These are phyloP conservation scores for Gentiana macrophylla DNA, from an alignment of 257 asterid genomes.

Conservation along the genomic window DNA sequence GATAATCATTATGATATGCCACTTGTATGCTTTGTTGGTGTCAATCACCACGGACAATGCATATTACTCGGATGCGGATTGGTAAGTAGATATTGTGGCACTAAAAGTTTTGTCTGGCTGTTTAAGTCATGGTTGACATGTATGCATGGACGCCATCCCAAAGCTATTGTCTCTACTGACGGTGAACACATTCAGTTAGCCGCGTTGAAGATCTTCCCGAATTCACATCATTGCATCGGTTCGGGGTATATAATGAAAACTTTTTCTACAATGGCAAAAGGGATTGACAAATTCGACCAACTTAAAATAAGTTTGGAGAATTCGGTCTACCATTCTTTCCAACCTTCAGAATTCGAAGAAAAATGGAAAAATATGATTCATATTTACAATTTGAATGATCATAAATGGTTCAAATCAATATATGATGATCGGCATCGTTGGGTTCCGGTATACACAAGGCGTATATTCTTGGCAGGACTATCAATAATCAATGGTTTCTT, in stretches of 20 bases:
- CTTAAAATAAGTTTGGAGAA: conserved; percentile 29
- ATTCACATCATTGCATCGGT: conserved; percentile 36
- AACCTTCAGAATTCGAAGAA: no score
- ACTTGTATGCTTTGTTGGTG: conserved; percentile 46
- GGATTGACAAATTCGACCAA: conserved; percentile 37
- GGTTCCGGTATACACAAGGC: conserved; percentile 33
- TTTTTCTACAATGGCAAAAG: conserved; percentile 5
- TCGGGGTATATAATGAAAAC: conserved; percentile 13
- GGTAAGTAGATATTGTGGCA: conserved; percentile 37
- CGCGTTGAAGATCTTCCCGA: conserved; percentile 41
- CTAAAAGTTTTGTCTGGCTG: conserved; percentile 44
- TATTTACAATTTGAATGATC: no score
- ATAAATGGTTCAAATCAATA: no score
- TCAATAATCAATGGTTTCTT: conserved; percentile 33
- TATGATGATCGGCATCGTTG: conserved; percentile 38
- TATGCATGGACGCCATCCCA: conserved; percentile 39
- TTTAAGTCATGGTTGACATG: conserved; percentile 44
- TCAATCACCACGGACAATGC: conserved; percentile 50
- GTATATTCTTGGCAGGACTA: conserved; percentile 25
- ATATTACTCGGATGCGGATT: conserved; percentile 50
- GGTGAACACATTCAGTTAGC: conserved; percentile 23
- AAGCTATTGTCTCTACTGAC: conserved; percentile 39
- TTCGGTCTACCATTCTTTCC: no score
- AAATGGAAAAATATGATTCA: no score
- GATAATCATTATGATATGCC: conserved; percentile 45